Base-by-base conservation (phyloP, 202 grass and related monocot genomes). In the Zoysia matrella region DNA sequence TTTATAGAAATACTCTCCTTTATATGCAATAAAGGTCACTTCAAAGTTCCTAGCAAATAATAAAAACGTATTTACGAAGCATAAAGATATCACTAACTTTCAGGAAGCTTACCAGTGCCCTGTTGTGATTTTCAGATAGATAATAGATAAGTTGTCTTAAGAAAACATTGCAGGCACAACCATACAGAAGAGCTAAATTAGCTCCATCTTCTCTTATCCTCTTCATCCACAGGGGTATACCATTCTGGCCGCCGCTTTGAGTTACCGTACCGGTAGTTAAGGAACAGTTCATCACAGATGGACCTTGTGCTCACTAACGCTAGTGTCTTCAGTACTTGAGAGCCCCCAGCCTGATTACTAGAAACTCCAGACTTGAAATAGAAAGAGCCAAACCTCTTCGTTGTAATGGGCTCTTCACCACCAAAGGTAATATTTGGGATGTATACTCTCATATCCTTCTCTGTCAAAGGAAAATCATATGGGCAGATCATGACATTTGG, bases 401-500 rank as follows among this genome's bases (percentile, higher is more conserved):
- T 91, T 11, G 65, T 85, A 42, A 84, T 76, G 8, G 76, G 74
- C 48, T 93, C 89, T 83, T 89, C 87, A 72, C 69, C 86, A 79
- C 92, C 90, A 85, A 93, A 92, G 2, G 85, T 82, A 65, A 93
- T 53, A 71, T 98, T 98, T 47, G 89, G 96, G 67, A 98, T 88
- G 78, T 95, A 90, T 60, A 79, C 85, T 86, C 91, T 92, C 85
- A 93, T 98, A 56, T 98, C 78, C 67, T 95, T 95, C 82, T 92
- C 92, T 5, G 52, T 90, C 74, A 93, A 52, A 2, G 89, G 89
- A 51, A 98, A 98, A 93, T 98, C 92, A 58, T 95, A 95, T 7
- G 92, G 90, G 52, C 92, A 98, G 56, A 98, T 80, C 89, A 98
- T 98, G 72, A 84, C 96, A 85, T 98, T 95, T 52, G 96, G 96